phyloP scores from a whole-genome alignment of 805 yeast genomes.

The Saccharomycopsis sp. region DNA sequence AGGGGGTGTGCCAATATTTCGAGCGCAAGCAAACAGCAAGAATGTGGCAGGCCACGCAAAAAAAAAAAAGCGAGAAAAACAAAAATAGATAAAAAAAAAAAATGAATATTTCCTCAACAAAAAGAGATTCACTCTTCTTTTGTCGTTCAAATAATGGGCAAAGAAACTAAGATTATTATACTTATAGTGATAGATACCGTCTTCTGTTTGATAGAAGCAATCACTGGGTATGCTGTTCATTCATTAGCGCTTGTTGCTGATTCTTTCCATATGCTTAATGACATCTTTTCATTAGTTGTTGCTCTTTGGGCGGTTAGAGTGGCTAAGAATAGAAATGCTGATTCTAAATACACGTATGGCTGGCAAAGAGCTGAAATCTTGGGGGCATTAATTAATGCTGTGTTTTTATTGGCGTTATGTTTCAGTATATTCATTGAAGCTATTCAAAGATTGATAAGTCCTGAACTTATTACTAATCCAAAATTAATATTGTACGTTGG shows the following conservation, averaged over 20 bases:
- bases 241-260: slow-evolving; percentile 94
- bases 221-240: slow-evolving; percentile 84
- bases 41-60: too few relatives aligned
- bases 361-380: slow-evolving; percentile 97
- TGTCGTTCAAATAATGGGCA: slow-evolving; percentile 32
- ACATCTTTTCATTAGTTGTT: slow-evolving; percentile 78
- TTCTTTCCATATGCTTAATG: slow-evolving; percentile 96
- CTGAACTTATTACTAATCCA: slow-evolving; percentile 78
- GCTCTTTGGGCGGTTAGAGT: slow-evolving; percentile 97
- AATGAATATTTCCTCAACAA: too few relatives aligned
- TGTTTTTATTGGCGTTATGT: slow-evolving; percentile 85
- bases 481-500: slow-evolving; percentile 78
- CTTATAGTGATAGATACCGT: slow-evolving; percentile 68
- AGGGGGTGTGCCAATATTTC: too few relatives aligned
- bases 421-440: slow-evolving; percentile 91
- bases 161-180: slow-evolving; percentile 66
- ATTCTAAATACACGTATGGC: slow-evolving; percentile 89
- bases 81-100: too few relatives aligned
- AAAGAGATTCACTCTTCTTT: too few relatives aligned
- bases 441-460: slow-evolving; percentile 76
- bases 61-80: too few relatives aligned
- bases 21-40: too few relatives aligned
- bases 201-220: slow-evolving; percentile 81
- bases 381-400: slow-evolving; percentile 93
- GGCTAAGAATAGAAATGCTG: slow-evolving; percentile 73